Percentiles rank a stretch among this genome's conserved stretches.
phyloP scores from a whole-genome alignment of 352 stramenopile species.

The Globisporangium alternatum region DNA sequence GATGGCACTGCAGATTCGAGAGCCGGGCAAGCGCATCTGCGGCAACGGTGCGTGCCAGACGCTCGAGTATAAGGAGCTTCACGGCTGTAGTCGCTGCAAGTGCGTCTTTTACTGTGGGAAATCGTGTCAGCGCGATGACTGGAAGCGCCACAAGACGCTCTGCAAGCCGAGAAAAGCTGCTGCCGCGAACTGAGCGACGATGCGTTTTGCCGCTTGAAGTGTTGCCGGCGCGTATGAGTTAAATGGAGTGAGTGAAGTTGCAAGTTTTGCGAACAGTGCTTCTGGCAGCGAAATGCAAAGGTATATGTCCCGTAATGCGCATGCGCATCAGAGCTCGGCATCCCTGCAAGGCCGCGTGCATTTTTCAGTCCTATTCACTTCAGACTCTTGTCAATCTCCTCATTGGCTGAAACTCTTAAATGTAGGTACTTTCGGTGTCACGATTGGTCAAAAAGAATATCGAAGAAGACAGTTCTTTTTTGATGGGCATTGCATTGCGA shows the following conservation, averaged over 20 bases:
- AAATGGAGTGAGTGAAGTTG: too few relatives aligned
- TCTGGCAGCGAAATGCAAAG: too few relatives aligned
- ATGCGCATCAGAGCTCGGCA: too few relatives aligned
- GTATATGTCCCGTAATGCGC: too few relatives aligned
- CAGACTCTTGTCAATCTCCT: neutral
- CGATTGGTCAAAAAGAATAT: slow-evolving; percentile 6
- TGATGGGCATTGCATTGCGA: slow-evolving; percentile 4
- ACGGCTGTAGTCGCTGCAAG: slow-evolving; percentile 56
- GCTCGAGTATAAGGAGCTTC: slow-evolving; percentile 49
- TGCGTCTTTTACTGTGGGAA: slow-evolving; percentile 73
- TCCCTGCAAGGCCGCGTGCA: too few relatives aligned
- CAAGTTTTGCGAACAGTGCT: neutral
- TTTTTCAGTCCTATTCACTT: neutral
- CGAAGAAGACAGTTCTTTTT: neutral
- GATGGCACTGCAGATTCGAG: slow-evolving; percentile 39
- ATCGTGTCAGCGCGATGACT: slow-evolving; percentile 59
- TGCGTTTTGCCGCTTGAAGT: neutral
- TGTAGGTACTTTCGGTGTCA: neutral
- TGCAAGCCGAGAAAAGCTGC: slow-evolving; percentile 26
- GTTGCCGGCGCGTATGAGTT: neutral
- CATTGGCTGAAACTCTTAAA: slow-evolving; percentile 2
- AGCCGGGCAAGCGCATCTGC: slow-evolving; percentile 49
- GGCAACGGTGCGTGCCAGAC: slow-evolving; percentile 44
- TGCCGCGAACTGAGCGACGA: slow-evolving; percentile 9
- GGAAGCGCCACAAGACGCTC: slow-evolving; percentile 57